Percentiles rank a stretch among this genome's conserved stretches.
These are phyloP conservation scores for Ascochyta pisi DNA, from an alignment of 2,329 filamentous ascomycete species.

Conservation along the genomic window DNA sequence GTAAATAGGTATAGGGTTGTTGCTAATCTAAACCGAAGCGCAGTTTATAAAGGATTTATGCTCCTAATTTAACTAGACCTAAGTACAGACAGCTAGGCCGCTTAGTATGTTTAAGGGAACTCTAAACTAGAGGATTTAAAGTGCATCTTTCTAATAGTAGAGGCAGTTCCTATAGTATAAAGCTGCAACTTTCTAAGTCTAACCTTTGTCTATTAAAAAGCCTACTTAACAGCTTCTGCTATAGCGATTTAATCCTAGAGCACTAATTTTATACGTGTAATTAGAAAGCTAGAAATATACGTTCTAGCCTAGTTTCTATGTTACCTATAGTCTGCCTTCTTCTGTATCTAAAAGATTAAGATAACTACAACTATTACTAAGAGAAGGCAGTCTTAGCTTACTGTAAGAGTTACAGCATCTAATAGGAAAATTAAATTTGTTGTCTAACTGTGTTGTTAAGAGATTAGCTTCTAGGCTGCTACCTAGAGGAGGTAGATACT, in stretches of 20 bases:
- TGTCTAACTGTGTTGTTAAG: too few species aligned
- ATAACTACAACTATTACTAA: constrained; percentile 47
- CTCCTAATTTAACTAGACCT: constrained; percentile 47
- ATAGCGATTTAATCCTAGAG: constrained; percentile 49
- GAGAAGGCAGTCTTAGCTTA: too few species aligned
- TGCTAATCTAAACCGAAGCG: constrained; percentile 50
- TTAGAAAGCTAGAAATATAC: constrained; percentile 40
- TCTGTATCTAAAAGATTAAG: constrained; percentile 49
- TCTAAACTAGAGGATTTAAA: constrained; percentile 51
- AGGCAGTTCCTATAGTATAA: constrained; percentile 56
- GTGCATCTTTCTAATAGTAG: constrained; percentile 41
- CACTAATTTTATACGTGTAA: constrained; percentile 15
- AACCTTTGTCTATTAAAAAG: constrained; percentile 50
- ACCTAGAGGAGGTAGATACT: too few species aligned
- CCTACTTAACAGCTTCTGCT: constrained; percentile 55
- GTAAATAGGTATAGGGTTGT: not conserved
- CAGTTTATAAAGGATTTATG: constrained; percentile 52
- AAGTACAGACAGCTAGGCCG: constrained; percentile 49
- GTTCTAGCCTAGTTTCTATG: constrained; percentile 38
- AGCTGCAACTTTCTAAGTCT: constrained; percentile 51
- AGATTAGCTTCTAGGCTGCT: too few species aligned
- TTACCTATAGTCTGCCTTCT: constrained; percentile 44
- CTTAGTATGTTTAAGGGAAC: constrained; percentile 51
- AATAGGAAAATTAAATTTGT: too few species aligned
- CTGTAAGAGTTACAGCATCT: too few species aligned